Evolutionary conservation across 306 rosid species (phyloP).

Genomic region (Fagus crenata): DNA sequence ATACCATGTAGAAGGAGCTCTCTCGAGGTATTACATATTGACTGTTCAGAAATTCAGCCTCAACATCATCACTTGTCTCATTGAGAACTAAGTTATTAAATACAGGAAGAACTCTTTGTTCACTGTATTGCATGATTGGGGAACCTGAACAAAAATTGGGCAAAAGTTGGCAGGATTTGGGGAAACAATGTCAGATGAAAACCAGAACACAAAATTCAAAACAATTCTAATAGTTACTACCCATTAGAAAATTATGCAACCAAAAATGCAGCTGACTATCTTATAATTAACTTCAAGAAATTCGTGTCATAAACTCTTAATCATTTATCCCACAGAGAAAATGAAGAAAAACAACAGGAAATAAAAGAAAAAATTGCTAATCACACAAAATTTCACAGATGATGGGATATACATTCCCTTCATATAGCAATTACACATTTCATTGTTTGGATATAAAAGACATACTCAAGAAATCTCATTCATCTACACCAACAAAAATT

Average conservation of each 20-base stretch:
- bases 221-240: neutral
- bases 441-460: too few species aligned
- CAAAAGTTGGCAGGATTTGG: neutral
- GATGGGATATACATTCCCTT: too few species aligned
- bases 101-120: conserved; percentile 46
- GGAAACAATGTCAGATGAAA: neutral
- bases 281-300: neutral
- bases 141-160: conserved; percentile 44
- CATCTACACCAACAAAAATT: too few species aligned
- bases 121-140: conserved; percentile 29
- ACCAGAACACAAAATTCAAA: neutral
- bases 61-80: conserved; percentile 62
- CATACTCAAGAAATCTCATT: too few species aligned
- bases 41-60: conserved; percentile 62
- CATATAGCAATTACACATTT: too few species aligned
- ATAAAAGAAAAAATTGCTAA: neutral
- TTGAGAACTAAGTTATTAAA: conserved; percentile 72
- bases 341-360: neutral
- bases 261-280: neutral
- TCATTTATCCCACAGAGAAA: neutral
- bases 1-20: conserved; percentile 91
- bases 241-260: neutral
- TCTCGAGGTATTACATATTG: conserved; percentile 59
- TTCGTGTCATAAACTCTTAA: too few species aligned
- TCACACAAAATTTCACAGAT: too few species aligned